A percentile compares a stretch with the other conserved stretches of the same genome.
phyloP scores from a whole-genome alignment of 345 rosid species.

The Salix purpurea region DNA sequence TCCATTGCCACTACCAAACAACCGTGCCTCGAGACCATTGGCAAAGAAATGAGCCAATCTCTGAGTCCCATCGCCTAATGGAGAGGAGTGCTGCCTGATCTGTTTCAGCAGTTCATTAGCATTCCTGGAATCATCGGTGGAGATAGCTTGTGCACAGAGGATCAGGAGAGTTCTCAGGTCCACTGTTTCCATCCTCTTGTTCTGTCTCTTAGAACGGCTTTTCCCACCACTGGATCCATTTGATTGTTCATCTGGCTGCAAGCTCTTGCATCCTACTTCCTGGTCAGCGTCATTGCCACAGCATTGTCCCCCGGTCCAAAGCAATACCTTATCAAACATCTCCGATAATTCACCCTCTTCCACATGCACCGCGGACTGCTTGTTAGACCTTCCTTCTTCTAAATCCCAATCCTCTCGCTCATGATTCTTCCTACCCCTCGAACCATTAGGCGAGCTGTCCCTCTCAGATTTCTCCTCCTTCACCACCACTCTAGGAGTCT shows the following conservation, averaged over 20 bases:
- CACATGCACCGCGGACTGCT: conserved; percentile 42
- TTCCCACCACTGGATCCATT: conserved; percentile 44
- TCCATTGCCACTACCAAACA: conserved; percentile 48
- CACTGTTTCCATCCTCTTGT: conserved; percentile 59
- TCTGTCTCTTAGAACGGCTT: conserved; percentile 45
- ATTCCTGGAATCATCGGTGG: conserved; percentile 57
- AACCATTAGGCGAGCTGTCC: conserved; percentile 20
- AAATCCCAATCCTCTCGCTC: conserved; percentile 43
- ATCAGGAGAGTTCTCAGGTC: conserved; percentile 77
- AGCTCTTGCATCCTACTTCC: conserved; percentile 8
- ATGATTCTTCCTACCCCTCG: conserved; percentile 52
- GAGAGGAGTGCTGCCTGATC: conserved; percentile 76
- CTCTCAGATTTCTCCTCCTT: conserved; percentile 31
- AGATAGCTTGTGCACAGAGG: conserved; percentile 85
- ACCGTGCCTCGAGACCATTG: conserved; percentile 74
- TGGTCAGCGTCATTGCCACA: neutral
- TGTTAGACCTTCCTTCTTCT: conserved; percentile 51
- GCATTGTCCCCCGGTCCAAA: conserved; percentile 29
- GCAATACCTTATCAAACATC: conserved; percentile 59
- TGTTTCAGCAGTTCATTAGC: conserved; percentile 70
- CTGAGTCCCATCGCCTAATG: conserved; percentile 79
- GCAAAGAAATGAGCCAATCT: conserved; percentile 85
- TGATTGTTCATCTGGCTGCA: conserved; percentile 30
- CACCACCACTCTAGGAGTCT: conserved; percentile 13
- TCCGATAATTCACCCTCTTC: conserved; percentile 66